Conservation (phyloP, 257 asterid genomes). For the Solanum pinnatisectum region DNA sequence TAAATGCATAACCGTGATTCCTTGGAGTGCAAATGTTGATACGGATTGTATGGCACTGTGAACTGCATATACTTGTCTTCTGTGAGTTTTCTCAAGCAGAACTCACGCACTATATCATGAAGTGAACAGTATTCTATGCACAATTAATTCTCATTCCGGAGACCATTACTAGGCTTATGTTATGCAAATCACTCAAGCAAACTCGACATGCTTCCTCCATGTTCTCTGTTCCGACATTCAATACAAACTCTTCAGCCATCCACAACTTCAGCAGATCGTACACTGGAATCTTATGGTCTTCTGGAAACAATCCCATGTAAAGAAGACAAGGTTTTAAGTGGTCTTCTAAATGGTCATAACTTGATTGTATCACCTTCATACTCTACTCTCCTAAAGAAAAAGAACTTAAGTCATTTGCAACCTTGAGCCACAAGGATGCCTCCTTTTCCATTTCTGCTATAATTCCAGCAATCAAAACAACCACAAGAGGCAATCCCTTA, state of each 20-base stretch:
- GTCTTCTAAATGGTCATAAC: too few species aligned
- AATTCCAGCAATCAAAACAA: too few species aligned
- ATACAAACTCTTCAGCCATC: neutral
- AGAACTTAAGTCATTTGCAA: too few species aligned
- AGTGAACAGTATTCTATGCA: neutral
- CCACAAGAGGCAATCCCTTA: too few species aligned
- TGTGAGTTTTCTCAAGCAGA: neutral
- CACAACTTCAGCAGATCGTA: too few species aligned
- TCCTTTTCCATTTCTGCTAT: too few species aligned
- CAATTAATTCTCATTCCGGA: neutral
- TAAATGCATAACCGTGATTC: neutral
- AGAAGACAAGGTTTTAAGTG: too few species aligned
- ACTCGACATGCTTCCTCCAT: neutral
- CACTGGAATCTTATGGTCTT: too few species aligned
- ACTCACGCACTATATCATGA: neutral
- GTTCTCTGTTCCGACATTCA: neutral
- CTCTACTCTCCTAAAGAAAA: too few species aligned
- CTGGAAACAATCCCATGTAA: too few species aligned
- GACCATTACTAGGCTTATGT: neutral
- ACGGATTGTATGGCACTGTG: neutral
- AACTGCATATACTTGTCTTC: neutral
- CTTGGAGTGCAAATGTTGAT: neutral
- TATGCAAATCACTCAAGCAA: neutral
- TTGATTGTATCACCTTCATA: too few species aligned
- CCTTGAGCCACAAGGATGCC: too few species aligned